These are phyloP conservation scores for Saccharomycopsis hybrid DNA, from an alignment of 1,139 yeast genomes.

Conservation along the genomic window DNA sequence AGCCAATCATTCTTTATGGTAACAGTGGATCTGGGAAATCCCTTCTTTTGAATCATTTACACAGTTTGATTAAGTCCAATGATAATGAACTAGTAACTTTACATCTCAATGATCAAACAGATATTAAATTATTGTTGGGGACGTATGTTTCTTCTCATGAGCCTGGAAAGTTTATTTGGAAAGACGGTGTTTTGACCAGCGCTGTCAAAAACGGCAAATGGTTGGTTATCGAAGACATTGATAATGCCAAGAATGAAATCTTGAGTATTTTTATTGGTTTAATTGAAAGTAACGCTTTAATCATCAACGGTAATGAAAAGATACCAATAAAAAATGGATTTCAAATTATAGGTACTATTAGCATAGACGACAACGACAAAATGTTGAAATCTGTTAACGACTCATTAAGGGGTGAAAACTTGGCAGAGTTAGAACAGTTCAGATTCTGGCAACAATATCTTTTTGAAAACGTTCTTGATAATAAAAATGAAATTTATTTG, in stretches of 20 bases:
- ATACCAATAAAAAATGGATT: conserved; percentile 82
- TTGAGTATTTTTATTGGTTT: conserved; percentile 80
- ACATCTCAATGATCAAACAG: conserved; percentile 96
- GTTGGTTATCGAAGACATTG: conserved; percentile 94
- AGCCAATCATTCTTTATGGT: conserved; percentile 76
- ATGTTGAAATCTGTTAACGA: not conserved
- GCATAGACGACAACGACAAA: conserved; percentile 34
- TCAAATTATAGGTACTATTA: conserved; percentile 77
- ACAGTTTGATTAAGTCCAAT: conserved; percentile 51
- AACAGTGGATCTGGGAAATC: conserved; percentile 91
- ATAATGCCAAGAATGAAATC: conserved; percentile 96
- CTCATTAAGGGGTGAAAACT: not conserved
- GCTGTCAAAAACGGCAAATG: conserved; percentile 93
- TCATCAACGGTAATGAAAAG: conserved; percentile 84
- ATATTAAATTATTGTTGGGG: conserved; percentile 84
- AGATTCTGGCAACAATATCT: conserved; percentile 10
- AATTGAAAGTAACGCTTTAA: conserved; percentile 75
- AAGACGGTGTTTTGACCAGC: conserved; percentile 85
- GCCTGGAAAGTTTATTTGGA: conserved; percentile 97
- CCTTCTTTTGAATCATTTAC: conserved; percentile 65
- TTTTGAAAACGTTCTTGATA: no score
- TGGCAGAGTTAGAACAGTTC: conserved; percentile 11
- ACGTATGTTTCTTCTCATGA: conserved; percentile 88
- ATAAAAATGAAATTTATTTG: no score
- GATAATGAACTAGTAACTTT: conserved; percentile 70